Evolutionary conservation across 805 yeast genomes (phyloP), one percentile per base, ranked within the genome.

Genomic region (Torulaspora indica): DNA sequence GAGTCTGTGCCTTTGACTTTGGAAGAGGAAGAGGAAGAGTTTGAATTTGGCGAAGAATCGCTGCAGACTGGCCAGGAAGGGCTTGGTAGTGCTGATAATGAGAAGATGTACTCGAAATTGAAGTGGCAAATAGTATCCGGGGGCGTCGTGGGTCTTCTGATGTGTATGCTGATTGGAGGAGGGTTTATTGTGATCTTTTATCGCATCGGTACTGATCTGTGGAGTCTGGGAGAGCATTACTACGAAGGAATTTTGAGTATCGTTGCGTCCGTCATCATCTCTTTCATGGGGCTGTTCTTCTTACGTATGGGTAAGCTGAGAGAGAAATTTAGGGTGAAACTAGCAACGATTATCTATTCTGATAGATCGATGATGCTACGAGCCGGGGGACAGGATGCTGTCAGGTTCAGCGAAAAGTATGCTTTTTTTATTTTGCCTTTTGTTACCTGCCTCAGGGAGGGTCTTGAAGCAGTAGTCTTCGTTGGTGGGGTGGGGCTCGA

Each of bases 171-270:
- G 4, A 75, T 89, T 27, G 97, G 97, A 3, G 77, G 81, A 3
- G 62, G 77, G 0, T 84, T 89, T 59, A 78, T 89, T 25, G 66
- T 73, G 8, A 70, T 81, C 4, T 89, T 89, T 63, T 87, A 88
- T 57, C 60, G 80, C 35, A 67, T 90, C 24, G 96, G 96, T 12
- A 78, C 81, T 20, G 95, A 89, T 66, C 68, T 86, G 42, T 89
- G 96, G 96, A 77, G 90, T 7, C 69, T 79, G 47, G 83, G 96
- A 32, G 97, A 89, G 61, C 79, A 93, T 56, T 72, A 86, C 42
- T 89, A 95, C 85, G 97, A 89, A 61, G 95, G 95, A 6, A 66
- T 81, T 0, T 79, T 89, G 58, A 83, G 91, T 54, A 72, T 90
- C 10, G 62, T 88, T 24, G 88, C 95, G 3, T 78, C 93, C 14